phyloP scores from a whole-genome alignment of 192 early-diverging fungal genomes.

The Umbelopsis isabellina region DNA sequence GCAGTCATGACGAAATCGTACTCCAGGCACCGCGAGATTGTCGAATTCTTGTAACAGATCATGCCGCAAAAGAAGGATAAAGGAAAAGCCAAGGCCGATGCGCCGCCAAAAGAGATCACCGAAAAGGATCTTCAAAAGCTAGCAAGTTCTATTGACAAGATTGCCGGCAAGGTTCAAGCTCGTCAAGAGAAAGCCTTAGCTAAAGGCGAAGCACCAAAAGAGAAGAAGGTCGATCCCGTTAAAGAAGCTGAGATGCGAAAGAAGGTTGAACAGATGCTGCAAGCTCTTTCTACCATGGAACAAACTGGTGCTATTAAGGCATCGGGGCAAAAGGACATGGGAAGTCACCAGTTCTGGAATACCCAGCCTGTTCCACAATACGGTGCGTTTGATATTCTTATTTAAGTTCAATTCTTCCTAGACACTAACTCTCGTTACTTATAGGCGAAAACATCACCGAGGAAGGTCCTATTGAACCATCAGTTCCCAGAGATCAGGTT shows the following conservation, averaged over 20 bases:
- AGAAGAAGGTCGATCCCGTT: neutral
- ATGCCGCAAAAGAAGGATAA: slow-evolving; percentile 7
- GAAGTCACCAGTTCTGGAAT: slow-evolving; percentile 91
- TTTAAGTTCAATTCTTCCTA: neutral
- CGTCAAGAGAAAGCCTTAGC: slow-evolving; percentile 12
- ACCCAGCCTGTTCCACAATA: slow-evolving; percentile 93
- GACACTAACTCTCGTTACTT: neutral
- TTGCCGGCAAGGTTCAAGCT: slow-evolving; percentile 20
- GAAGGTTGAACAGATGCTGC: slow-evolving; percentile 29
- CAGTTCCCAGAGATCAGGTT: slow-evolving; percentile 76
- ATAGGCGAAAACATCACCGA: slow-evolving; percentile 69
- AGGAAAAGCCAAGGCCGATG: slow-evolving; percentile 19
- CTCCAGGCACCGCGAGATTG: slow-evolving; percentile 2
- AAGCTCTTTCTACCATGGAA: slow-evolving; percentile 29
- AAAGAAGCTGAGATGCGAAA: slow-evolving; percentile 26
- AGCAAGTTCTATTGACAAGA: slow-evolving; percentile 23
- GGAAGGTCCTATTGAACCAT: slow-evolving; percentile 83
- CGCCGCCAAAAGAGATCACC: slow-evolving; percentile 8
- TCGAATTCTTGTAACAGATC: neutral
- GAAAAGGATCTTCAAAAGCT: slow-evolving; percentile 32
- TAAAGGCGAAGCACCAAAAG: slow-evolving; percentile 4
- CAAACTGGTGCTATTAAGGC: slow-evolving; percentile 22
- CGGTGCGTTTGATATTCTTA: slow-evolving; percentile 45
- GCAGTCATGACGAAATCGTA: slow-evolving; percentile 5
- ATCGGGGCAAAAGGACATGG: slow-evolving; percentile 48